Evolutionary conservation across 192 early-diverging fungal species (phyloP).

Genomic region (Backusella macrospora): DNA sequence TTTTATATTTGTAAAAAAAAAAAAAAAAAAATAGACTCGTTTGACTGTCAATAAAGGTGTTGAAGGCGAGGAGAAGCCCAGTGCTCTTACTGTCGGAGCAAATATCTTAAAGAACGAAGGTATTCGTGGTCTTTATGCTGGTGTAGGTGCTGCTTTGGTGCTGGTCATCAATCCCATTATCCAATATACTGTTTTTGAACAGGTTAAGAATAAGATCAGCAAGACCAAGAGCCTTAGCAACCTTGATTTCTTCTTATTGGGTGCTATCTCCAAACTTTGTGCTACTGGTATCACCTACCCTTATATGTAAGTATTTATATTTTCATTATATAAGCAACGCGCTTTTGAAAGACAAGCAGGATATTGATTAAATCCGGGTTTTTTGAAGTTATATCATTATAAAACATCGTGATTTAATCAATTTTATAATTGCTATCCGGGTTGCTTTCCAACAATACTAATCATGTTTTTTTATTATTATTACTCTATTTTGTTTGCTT

Average conservation of each 20-base stretch:
- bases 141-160: constrained; percentile 92
- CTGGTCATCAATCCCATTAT: constrained; percentile 99
- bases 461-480: too few relatives aligned
- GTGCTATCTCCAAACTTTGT: constrained; percentile 92
- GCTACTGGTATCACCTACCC: constrained; percentile 97
- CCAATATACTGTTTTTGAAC: constrained; percentile 99
- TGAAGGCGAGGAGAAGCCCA: constrained; percentile 44
- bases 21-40: constrained; percentile 73
- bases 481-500: neutral
- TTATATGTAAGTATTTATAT: constrained; percentile 75
- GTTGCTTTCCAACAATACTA: too few relatives aligned
- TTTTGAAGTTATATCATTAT: too few relatives aligned
- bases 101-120: constrained; percentile 92
- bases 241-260: constrained; percentile 95
- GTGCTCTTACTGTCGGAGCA: constrained; percentile 48
- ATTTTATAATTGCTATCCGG: too few relatives aligned
- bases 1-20: constrained; percentile 9
- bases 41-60: constrained; percentile 79
- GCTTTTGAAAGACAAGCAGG: neutral
- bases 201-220: constrained; percentile 72
- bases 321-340: neutral
- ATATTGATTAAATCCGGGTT: constrained; percentile 9
- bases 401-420: neutral
- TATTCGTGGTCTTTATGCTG: constrained; percentile 84
- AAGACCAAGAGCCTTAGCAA: constrained; percentile 65